Evolutionary conservation across 768 basidiomycete genomes (phyloP).

Genomic region (Leccinum subgranulosum): DNA sequence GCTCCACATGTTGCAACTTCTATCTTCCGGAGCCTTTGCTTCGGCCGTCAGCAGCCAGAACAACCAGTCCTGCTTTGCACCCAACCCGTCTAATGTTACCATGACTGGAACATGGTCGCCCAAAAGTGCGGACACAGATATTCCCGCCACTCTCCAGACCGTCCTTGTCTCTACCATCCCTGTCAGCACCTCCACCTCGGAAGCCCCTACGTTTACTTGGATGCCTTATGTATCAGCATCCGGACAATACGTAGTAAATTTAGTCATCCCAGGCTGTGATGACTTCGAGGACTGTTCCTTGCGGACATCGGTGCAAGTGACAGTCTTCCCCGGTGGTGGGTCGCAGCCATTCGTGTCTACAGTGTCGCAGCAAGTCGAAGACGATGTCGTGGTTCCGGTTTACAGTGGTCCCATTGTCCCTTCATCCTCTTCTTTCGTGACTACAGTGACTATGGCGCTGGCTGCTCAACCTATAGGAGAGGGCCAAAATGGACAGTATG

Average conservation of each 20-base stretch:
- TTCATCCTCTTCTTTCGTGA: slow-evolving; percentile 64
- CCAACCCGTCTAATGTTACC: slow-evolving; percentile 65
- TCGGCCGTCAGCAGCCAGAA: slow-evolving; percentile 66
- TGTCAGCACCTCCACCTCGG: slow-evolving; percentile 57
- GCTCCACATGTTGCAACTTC: slow-evolving; percentile 85
- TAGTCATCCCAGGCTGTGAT: slow-evolving; percentile 85
- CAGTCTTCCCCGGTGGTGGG: slow-evolving; percentile 74
- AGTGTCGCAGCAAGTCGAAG: slow-evolving; percentile 66
- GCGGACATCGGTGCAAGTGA: slow-evolving; percentile 80
- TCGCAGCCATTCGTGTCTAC: slow-evolving; percentile 63
- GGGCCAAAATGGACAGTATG: slow-evolving; percentile 66
- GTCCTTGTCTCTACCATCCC: slow-evolving; percentile 67
- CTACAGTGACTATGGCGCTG: slow-evolving; percentile 73
- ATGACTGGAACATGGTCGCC: slow-evolving; percentile 69
- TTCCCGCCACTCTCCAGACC: slow-evolving; percentile 75
- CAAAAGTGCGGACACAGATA: slow-evolving; percentile 61
- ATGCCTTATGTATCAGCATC: slow-evolving; percentile 88
- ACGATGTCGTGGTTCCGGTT: slow-evolving; percentile 58
- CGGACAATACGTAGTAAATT: slow-evolving; percentile 80
- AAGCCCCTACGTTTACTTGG: slow-evolving; percentile 84
- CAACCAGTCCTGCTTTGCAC: slow-evolving; percentile 70
- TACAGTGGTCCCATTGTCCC: slow-evolving; percentile 87
- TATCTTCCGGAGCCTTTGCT: slow-evolving; percentile 89
- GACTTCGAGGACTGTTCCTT: slow-evolving; percentile 73
- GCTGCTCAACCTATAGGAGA: slow-evolving; percentile 59